phyloP scores from a whole-genome alignment of 2,329 filamentous ascomycete genomes.

The Domatiomyces catenatus region DNA sequence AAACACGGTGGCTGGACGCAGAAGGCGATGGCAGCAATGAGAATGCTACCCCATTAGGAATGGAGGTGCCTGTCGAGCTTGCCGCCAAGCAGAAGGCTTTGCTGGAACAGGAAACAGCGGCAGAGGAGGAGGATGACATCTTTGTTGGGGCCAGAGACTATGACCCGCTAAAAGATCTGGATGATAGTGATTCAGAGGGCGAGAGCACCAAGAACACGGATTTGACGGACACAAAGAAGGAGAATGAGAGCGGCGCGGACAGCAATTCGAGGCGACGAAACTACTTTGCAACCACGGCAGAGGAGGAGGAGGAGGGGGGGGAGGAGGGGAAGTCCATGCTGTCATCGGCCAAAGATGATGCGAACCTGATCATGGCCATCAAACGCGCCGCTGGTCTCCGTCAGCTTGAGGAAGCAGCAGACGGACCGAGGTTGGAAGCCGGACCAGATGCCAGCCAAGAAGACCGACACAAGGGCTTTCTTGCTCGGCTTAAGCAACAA shows the following conservation, averaged over 20 bases:
- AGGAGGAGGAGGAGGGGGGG: constrained; percentile 40
- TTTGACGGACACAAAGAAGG: constrained; percentile 10
- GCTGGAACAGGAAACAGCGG: constrained; percentile 21
- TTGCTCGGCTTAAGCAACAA: constrained; percentile 27
- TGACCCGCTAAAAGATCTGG: constrained; percentile 41
- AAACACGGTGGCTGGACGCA: constrained; percentile 39
- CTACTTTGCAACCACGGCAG: constrained; percentile 28
- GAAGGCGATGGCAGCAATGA: constrained; percentile 17
- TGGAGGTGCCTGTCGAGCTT: constrained; percentile 33
- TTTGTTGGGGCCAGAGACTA: constrained; percentile 46
- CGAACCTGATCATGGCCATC: constrained; percentile 66
- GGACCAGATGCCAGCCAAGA: constrained; percentile 2
- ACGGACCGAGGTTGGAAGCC: constrained; percentile 18
- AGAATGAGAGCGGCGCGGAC: background rate
- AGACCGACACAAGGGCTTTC: constrained; percentile 21
- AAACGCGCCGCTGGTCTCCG: constrained; percentile 61
- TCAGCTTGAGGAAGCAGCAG: constrained; percentile 26
- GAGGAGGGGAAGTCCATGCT: constrained; percentile 38
- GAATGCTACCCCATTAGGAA: constrained; percentile 28
- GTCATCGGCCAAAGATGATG: constrained; percentile 38
- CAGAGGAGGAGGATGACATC: constrained; percentile 43
- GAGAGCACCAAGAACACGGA: constrained; percentile 22
- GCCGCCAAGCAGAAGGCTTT: constrained; percentile 22
- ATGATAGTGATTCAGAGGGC: constrained; percentile 32
- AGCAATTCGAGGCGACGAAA: constrained; percentile 28